These are phyloP conservation scores for Naganishia onofrii DNA, from an alignment of 768 basidiomycete species.

Conservation along the genomic window DNA sequence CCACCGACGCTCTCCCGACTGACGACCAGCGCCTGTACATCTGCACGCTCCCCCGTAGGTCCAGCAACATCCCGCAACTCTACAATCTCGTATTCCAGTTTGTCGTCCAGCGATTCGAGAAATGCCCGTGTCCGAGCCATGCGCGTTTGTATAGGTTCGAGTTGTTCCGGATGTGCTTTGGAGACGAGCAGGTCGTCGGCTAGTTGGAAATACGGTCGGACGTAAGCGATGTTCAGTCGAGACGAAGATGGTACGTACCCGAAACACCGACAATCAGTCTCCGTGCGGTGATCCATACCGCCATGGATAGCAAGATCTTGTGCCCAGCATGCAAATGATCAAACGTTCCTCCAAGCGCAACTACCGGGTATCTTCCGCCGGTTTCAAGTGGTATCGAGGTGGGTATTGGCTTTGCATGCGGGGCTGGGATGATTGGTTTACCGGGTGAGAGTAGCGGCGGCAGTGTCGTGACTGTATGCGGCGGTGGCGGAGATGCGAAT, in stretches of 20 bases:
- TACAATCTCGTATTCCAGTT: conserved; percentile 65
- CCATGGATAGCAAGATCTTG: conserved; percentile 92
- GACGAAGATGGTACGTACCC: conserved; percentile 55
- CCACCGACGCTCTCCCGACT: conserved; percentile 83
- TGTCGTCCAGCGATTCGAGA: conserved; percentile 67
- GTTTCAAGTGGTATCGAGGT: not conserved
- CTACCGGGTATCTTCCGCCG: conserved; percentile 59
- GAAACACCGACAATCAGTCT: conserved; percentile 90
- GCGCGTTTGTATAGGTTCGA: conserved; percentile 53
- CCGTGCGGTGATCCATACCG: conserved; percentile 70
- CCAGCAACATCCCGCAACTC: conserved; percentile 83
- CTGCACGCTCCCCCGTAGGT: conserved; percentile 79
- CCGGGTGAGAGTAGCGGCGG: conserved; percentile 19
- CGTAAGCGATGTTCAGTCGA: not conserved
- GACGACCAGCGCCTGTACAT: conserved; percentile 89
- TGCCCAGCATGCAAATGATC: conserved; percentile 97
- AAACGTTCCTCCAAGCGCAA: conserved; percentile 92
- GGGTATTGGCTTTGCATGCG: not conserved
- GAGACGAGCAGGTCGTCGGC: conserved; percentile 34
- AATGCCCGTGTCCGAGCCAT: conserved; percentile 65
- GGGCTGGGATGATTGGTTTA: not conserved
- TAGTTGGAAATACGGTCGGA: conserved; percentile 1
- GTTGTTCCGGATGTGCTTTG: conserved; percentile 38
- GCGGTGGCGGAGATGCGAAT: not conserved
- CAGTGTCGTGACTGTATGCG: not conserved